Base-by-base conservation (phyloP, 352 stramenopile genomes). In the Globisporangium recalcitrans region DNA sequence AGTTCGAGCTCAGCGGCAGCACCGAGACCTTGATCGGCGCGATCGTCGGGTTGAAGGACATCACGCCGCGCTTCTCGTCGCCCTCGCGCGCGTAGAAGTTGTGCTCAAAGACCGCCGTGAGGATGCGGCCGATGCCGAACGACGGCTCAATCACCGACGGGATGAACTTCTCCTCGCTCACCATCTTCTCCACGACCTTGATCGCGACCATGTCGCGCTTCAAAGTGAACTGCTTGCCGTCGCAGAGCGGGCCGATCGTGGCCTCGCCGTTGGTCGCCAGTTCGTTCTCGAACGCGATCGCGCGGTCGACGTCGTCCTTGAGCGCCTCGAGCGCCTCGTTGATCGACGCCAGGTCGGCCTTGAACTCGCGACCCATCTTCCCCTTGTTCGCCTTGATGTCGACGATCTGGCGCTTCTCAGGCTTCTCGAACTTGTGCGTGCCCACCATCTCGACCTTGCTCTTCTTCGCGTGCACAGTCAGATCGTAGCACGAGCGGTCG, bases 131-230 rank as follows among this genome's bases (percentile, higher is more conserved):
- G 62, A 99, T 98, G 61, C 98, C 98, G 72, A 99, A 99, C 27
- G 97, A 99, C 24, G 97, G 97, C 80, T 99, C 97, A 70, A 99
- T 99, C 36, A 99, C 97, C 67, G 88, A 98, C 51, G 97, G 97
- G 66, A 97, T 98, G 69, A 98, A 99, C 78, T 99, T 99, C 65
- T 98, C 86, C 70, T 98, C 93, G 62, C 96, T 91, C 55, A 99
- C 91, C 76, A 90, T 98, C 73, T 97, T 98, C 69, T 98, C 96
- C 29, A 89, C 84, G 56, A 98, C 95, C 53, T 88, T 92, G 69
- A 97, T 97, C 11, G 79, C 84, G 38, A 99, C 72, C 95, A 99
- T 99, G 54, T 98, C 93, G 54, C 93, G 91, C 52, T 85, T 94
- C 40, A 99, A 72, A 55, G 85, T 90, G 70, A 98, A 99, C 69